A percentile compares a stretch with the other conserved stretches of the same genome.
These are phyloP conservation scores for Paraglomus occultum DNA, from an alignment of 192 early-diverging fungal genomes.

Conservation along the genomic window DNA sequence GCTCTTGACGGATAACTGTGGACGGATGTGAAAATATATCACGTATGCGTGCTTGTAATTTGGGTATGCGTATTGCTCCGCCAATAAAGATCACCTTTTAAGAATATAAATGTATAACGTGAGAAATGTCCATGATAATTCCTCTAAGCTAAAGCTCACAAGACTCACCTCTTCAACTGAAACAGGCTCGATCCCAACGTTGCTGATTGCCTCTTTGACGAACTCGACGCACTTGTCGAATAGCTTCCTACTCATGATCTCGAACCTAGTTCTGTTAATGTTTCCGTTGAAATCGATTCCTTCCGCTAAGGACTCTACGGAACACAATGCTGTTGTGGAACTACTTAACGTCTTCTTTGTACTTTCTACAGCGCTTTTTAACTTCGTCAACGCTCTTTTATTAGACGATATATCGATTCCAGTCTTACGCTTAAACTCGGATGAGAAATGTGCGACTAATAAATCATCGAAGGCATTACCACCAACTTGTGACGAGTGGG, in stretches of 20 bases:
- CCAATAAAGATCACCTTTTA: constrained; percentile 86
- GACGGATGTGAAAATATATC: constrained; percentile 64
- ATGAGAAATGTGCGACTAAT: constrained; percentile 74
- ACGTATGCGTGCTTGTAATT: constrained; percentile 74
- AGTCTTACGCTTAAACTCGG: constrained; percentile 86
- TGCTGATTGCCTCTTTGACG: constrained; percentile 64
- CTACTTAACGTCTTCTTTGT: constrained; percentile 90
- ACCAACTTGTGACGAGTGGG: constrained; percentile 76
- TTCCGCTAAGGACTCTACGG: constrained; percentile 87
- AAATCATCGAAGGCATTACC: constrained; percentile 86
- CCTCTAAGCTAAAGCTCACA: not conserved
- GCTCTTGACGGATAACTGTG: constrained; percentile 66
- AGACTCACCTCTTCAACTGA: constrained; percentile 70
- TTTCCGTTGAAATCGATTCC: constrained; percentile 86
- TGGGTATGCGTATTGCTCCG: constrained; percentile 83
- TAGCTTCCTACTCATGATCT: constrained; percentile 79
- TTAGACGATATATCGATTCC: constrained; percentile 78
- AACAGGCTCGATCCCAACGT: constrained; percentile 61
- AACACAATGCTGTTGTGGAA: constrained; percentile 81
- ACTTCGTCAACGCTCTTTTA: constrained; percentile 77
- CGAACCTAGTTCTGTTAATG: constrained; percentile 86
- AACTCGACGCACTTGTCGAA: constrained; percentile 66
- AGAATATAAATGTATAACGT: not conserved
- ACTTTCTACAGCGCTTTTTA: constrained; percentile 78
- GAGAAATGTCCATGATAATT: not conserved